Evolutionary conservation across 495 filamentous ascomycete genomes (phyloP), one percentile per base, ranked within the genome.

Genomic region (Filosporella fistucella): DNA sequence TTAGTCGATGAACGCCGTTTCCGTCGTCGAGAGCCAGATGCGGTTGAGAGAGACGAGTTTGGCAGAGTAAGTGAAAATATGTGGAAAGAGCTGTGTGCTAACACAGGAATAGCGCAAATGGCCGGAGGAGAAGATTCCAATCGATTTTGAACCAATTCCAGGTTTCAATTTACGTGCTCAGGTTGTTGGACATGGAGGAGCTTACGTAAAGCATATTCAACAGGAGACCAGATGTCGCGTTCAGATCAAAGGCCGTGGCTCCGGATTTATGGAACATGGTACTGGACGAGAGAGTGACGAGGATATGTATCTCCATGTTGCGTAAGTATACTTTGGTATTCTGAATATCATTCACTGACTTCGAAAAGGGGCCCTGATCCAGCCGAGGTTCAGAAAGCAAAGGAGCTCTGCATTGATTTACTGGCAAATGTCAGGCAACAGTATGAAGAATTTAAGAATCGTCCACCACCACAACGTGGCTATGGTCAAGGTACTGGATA

Each of bases 81-180:
- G 5, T 26, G 4, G 1, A 20, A 17, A 37, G 32, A 28, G 2
- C 21, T 23, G 26, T 6, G 21, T 25, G 6, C 33, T 47, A 26
- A 43, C 47, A 56, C 69, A 21, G 60, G 64, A 54, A 60, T 54
- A 96, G 88, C 89, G 91, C 55, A 96, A 96, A 89, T 97, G 93
- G 93, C 93, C 93, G 7, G 91, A 96, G 59, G 90, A 96, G 65
- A 86, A 84, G 48, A 94, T 98, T 49, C 82, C 89, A 8, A 88
- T 97, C 51, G 78, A 84, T 44, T 81, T 98, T 22, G 91, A 97
- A 51, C 85, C 90, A 1, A 80, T 96, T 37, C 87, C 83, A 17
- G 93, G 93, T n/a, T 98, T 98, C 69, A 98, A 98, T 53, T 73
- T 97, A 34, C 82, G 93, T 46, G 93, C 93, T 35, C 88, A 95